Evolutionary conservation across 495 filamentous ascomycete species (phyloP).

Genomic region (Peziza echinospora): DNA sequence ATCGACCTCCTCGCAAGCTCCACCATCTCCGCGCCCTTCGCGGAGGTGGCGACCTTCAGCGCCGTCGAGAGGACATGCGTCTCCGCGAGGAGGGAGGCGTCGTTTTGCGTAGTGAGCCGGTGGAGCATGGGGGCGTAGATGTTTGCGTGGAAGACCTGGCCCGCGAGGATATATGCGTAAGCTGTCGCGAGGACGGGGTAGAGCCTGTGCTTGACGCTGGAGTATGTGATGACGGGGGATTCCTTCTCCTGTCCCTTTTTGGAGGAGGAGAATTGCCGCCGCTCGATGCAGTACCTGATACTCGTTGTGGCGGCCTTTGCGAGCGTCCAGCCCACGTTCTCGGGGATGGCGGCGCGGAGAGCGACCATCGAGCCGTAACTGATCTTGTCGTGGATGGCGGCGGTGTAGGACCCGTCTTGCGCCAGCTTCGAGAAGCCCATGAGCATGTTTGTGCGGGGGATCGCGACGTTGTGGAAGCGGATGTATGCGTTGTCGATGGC

Average conservation of each 20-base stretch:
- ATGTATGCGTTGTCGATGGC: conserved; percentile 62
- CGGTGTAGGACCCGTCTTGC: conserved; percentile 36
- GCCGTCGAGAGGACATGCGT: conserved; percentile 54
- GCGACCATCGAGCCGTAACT: conserved; percentile 54
- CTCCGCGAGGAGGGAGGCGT: conserved; percentile 38
- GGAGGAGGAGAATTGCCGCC: conserved; percentile 40
- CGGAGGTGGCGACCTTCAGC: conserved; percentile 46
- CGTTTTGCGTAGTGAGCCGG: conserved; percentile 35
- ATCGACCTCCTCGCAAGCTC: conserved; percentile 50
- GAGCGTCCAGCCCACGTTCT: conserved; percentile 41
- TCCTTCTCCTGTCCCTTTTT: conserved; percentile 21
- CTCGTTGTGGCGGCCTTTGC: conserved; percentile 58
- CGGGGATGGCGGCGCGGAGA: conserved; percentile 49
- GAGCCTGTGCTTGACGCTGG: conserved; percentile 51
- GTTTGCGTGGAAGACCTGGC: conserved; percentile 42
- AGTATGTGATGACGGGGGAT: conserved; percentile 52
- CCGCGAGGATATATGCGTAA: conserved; percentile 55
- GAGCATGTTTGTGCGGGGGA: conserved; percentile 49
- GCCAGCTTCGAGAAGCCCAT: conserved; percentile 41
- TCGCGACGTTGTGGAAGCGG: conserved; percentile 45
- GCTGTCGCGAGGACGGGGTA: conserved; percentile 49
- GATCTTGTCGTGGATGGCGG: conserved; percentile 39
- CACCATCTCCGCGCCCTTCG: conserved; percentile 44
- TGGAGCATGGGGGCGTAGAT: conserved; percentile 30
- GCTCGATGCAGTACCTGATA: conserved; percentile 43